These are phyloP conservation scores for Phaeophleospora eucalypticola DNA, from an alignment of 2,329 filamentous ascomycete genomes.

Conservation along the genomic window DNA sequence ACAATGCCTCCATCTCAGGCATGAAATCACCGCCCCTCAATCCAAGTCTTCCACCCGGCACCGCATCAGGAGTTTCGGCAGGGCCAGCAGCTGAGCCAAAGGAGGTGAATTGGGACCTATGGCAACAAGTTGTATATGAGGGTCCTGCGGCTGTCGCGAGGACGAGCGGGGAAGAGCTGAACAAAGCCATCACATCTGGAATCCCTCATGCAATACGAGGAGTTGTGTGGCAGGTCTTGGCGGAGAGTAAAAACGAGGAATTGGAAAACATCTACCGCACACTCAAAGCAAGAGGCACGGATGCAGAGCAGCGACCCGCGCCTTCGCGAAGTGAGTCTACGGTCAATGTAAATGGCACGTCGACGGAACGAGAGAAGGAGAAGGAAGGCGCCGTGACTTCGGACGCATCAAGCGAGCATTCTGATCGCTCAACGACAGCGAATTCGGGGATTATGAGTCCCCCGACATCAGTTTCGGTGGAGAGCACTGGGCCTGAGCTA, in stretches of 20 bases:
- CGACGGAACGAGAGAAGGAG: slow-evolving; percentile 53
- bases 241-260: slow-evolving; percentile 90
- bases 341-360: slow-evolving; percentile 50
- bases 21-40: slow-evolving; percentile 61
- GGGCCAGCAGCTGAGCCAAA: slow-evolving; percentile 67
- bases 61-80: slow-evolving; percentile 73
- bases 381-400: slow-evolving; percentile 55
- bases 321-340: slow-evolving; percentile 21
- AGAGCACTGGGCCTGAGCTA: slow-evolving; percentile 47
- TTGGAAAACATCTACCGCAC: slow-evolving; percentile 84
- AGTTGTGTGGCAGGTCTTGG: slow-evolving; percentile 98
- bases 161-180: slow-evolving; percentile 84
- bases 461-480: slow-evolving; percentile 25
- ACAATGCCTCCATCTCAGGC: slow-evolving; percentile 10
- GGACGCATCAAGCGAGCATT: slow-evolving; percentile 80
- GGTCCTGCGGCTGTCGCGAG: slow-evolving; percentile 83
- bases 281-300: slow-evolving; percentile 72
- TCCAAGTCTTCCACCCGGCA: slow-evolving; percentile 72
- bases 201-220: slow-evolving; percentile 93
- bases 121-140: slow-evolving; percentile 94
- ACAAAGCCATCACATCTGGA: slow-evolving; percentile 82
- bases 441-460: slow-evolving; percentile 43
- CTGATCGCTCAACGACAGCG: slow-evolving; percentile 63
- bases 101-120: slow-evolving; percentile 97
- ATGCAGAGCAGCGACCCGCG: slow-evolving; percentile 55